phyloP scores from a whole-genome alignment of 495 filamentous ascomycete species.

The Aspergillus heteromorphus region DNA sequence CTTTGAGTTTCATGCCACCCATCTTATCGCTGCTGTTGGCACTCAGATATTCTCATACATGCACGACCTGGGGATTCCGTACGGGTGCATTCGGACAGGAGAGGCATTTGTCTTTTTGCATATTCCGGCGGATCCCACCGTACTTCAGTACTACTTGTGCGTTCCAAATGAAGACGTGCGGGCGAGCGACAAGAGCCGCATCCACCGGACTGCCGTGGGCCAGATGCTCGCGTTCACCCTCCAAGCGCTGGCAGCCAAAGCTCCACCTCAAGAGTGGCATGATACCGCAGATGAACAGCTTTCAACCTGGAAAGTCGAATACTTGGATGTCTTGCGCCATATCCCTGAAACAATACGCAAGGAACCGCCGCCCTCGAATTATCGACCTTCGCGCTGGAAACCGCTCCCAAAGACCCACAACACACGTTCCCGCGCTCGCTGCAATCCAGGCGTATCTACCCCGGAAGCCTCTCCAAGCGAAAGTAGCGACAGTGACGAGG shows the following conservation, averaged over 20 bases:
- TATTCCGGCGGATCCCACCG: constrained; percentile 33
- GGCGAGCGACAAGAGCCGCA: constrained; percentile 17
- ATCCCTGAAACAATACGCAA: constrained; percentile 25
- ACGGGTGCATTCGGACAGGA: constrained; percentile 41
- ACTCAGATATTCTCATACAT: constrained; percentile 48
- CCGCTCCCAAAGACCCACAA: constrained; percentile 20
- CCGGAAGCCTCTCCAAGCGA: constrained; percentile 18
- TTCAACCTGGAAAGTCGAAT: constrained; percentile 25
- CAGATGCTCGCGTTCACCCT: constrained; percentile 46
- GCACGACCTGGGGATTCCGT: constrained; percentile 34
- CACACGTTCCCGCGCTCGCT: constrained; percentile 21
- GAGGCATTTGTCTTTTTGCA: constrained; percentile 44
- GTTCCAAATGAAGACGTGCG: constrained; percentile 27
- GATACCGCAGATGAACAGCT: constrained; percentile 23
- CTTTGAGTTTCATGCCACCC: constrained; percentile 29
- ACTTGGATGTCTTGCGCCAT: constrained; percentile 21
- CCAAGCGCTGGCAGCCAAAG: constrained; percentile 29
- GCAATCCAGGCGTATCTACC: constrained; percentile 45
- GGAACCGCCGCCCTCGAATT: constrained; percentile 20
- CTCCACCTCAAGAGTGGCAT: constrained; percentile 35
- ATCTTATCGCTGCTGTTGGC: constrained; percentile 33
- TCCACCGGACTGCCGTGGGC: constrained; percentile 39
- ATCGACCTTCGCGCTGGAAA: constrained; percentile 26
- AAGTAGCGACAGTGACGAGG: constrained; percentile 21
- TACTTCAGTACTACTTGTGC: constrained; percentile 25